Base-by-base conservation (phyloP, 345 rosid species). In the Acer campestre region DNA sequence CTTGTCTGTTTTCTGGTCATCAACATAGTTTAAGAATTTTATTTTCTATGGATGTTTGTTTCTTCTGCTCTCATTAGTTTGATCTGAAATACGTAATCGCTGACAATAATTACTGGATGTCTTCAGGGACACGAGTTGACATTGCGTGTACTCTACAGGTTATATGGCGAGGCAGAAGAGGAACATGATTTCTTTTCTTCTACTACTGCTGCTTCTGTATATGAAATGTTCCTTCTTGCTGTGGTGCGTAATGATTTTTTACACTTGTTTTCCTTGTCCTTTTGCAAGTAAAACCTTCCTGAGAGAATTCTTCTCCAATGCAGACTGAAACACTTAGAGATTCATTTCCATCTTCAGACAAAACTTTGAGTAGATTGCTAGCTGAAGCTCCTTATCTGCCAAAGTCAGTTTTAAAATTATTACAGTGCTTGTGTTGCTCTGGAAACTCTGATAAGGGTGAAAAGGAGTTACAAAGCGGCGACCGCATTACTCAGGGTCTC, bases 121-220 rank as follows among this genome's bases (percentile, higher is more conserved):
- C 80, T 90, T 83, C 98, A 96, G 99, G 99, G 99, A 80, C 99
- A 96, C 71, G 99, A 96, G 95, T 86, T 96, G 92, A 90, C 97
- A 70, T 83, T 94, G 85, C 93, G 92, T 85, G 94, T 96, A 84
- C 98, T 96, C 85, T 94, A 92, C 87, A 94, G 95, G 86, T 86
- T 96, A 63, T 89, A 83, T 81, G 96, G 97, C 56, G 97, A 92
- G 91, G 89, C 97, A 79, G 99, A 96, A 88, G 99, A 91, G 77
- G 99, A 96, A 62, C 90, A 84, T 16, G 98, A 96, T 80, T 96
- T 94, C 86, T 90, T 96, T 84, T 94, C 97, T 49, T 96, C 98
- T 65, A 91, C 93, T 72, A 86, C 89, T 82, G 97, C 98, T 82
- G 85, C 97, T 73, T 88, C 99, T 82, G 98, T 85, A 31, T 94